Base-by-base conservation (phyloP, 2,329 filamentous ascomycete genomes). In the Talaromyces funiculosus region DNA sequence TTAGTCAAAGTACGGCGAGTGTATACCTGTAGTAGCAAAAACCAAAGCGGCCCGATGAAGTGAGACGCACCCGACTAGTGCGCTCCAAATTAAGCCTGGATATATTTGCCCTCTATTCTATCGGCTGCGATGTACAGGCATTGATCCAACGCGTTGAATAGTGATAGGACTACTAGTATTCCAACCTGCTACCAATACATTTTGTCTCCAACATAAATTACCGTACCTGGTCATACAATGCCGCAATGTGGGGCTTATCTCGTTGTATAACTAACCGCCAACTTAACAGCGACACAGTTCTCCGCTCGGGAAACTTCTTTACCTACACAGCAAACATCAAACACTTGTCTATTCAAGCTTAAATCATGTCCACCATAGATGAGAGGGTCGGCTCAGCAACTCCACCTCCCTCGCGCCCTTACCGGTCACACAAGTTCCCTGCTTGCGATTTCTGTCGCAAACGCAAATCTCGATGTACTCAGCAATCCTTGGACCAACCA, bases 371-470 rank as follows among this genome's bases (percentile, higher is more conserved):
- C 6, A 47, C 54, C 38, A 35, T 18, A 35, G 42, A 45, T 4
- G 40, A 47, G 3, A 45, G 37, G 33, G 31, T 26, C 14, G 22
- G 12, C 22, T 42, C 20, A 33, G 8, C 38, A n/a, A 22, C 29
- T 53, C 22, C 45, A 31, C 16, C 26, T 40, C n/a, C 49, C 12
- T 45, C 47, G 12, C 63, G 64, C 12, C 63, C 66, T 16, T 67
- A 67, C 37, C 60, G 65, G 37, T 67, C 64, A 10, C 64, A 67
- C 49, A 64, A 65, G 37, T 20, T 63, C 40, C 65, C 64, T 26
- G 65, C 65, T 9, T 67, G 65, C 53, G 63, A 66, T 51, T 64
- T 63, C 55, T 67, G 66, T 56, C 65, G 63, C 38, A 63, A 61
- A 20, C 63, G 65, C 42, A 65, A 67, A 62, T 61, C 57, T 9